Evolutionary conservation across 805 yeast genomes (phyloP).

Genomic region (Candida ponderosae): DNA sequence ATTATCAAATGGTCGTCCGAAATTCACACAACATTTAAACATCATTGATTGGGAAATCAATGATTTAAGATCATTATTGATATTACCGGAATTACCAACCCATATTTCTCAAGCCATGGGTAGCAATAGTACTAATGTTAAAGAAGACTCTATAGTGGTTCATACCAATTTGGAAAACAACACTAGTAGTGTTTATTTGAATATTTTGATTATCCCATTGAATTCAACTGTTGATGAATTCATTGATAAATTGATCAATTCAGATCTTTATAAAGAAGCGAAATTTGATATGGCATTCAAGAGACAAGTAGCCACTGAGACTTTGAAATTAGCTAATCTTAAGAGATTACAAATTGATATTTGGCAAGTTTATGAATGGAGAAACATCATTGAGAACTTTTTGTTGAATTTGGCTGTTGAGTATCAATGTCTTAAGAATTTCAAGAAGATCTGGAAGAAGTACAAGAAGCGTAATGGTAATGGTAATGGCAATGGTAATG

Average conservation of each 20-base stretch:
- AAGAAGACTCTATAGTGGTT: too few relatives aligned
- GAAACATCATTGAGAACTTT: slow-evolving; percentile 67
- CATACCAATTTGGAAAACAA: slow-evolving; percentile 4
- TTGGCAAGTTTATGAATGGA: slow-evolving; percentile 39
- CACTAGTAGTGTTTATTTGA: slow-evolving; percentile 26
- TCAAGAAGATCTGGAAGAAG: slow-evolving; percentile 43
- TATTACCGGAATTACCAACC: slow-evolving; percentile 28
- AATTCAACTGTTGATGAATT: slow-evolving; percentile 43
- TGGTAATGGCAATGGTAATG: slow-evolving; percentile 1
- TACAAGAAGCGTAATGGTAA: slow-evolving; percentile 24
- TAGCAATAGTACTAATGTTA: too few relatives aligned
- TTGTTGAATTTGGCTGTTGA: slow-evolving; percentile 58
- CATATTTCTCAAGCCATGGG: slow-evolving; percentile 19
- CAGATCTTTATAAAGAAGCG: slow-evolving; percentile 63
- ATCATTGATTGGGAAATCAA: slow-evolving; percentile 66
- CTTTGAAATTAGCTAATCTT: slow-evolving; percentile 43
- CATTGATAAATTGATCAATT: slow-evolving; percentile 41
- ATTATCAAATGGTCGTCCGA: slow-evolving; percentile 51
- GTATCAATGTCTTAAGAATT: slow-evolving; percentile 63
- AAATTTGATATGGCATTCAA: slow-evolving; percentile 46
- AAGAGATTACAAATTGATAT: slow-evolving; percentile 31
- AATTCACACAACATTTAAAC: slow-evolving; percentile 47
- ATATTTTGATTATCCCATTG: slow-evolving; percentile 44
- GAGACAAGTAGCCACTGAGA: slow-evolving; percentile 52
- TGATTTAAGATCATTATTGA: slow-evolving; percentile 57